These are phyloP conservation scores for Rhodotorula sp. DNA, from an alignment of 1,284 basidiomycete genomes.

Conservation along the genomic window DNA sequence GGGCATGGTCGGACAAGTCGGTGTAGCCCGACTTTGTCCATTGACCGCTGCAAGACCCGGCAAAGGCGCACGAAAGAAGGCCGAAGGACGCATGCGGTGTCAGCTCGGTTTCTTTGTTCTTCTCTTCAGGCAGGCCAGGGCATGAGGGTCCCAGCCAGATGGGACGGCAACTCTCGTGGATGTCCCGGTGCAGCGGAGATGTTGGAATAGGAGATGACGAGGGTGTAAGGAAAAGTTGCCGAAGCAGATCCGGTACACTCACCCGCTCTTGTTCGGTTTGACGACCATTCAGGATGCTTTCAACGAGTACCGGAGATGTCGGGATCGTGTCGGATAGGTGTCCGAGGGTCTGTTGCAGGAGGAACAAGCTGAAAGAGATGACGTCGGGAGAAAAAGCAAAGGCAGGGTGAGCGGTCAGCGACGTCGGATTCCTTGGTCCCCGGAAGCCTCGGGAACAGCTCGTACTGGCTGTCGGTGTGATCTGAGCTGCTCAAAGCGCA, in stretches of 20 bases:
- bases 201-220: background rate
- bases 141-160: no score
- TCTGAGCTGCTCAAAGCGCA: no score
- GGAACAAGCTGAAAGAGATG: background rate
- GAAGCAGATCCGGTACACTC: background rate
- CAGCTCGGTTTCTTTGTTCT: background rate
- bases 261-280: slow-evolving; percentile 35
- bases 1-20: slow-evolving; percentile 49
- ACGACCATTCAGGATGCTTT: slow-evolving; percentile 25
- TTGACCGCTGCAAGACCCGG: background rate
- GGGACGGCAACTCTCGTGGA: no score
- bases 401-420: background rate
- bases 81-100: background rate
- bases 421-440: no score
- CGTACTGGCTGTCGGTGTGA: no score
- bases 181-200: background rate
- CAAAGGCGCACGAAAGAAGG: no score
- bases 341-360: background rate
- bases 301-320: background rate
- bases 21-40: slow-evolving; percentile 28
- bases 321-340: no score
- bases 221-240: no score
- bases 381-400: no score
- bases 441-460: no score
- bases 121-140: background rate